Base-by-base conservation (phyloP, 1,284 basidiomycete genomes). In the Cryptococcus sp. region DNA sequence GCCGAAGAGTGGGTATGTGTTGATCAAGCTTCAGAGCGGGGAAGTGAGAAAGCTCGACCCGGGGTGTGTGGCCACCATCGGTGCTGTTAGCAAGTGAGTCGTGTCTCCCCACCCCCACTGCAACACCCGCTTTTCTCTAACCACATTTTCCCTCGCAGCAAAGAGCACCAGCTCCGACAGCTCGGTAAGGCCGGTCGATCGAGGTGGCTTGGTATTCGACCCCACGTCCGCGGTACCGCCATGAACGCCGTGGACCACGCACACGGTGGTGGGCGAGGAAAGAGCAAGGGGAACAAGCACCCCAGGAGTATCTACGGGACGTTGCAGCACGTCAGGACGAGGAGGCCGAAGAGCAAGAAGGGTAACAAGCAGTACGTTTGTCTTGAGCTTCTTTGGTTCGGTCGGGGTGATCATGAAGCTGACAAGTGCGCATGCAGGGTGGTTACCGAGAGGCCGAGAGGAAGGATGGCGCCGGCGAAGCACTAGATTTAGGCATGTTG, bases 221-320 rank as follows among this genome's bases (percentile, higher is more conserved):
- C 95, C 2, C 85, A 85, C 62, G 92, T 97, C 36, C 86, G 95
- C 75, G 95, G 95, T 87, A 87, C 97, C 61, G 95, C 95, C 24
- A 98, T 97, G 95, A 98, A 98, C 79, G 87, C 91, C 83, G 92
- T 83, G 59, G 95, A 98, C 78, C 95, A 98, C 79, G 94, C 95
- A 62, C 93, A 82, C 77, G 95, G 95, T 79, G 95, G 95, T 82
- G 59, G 95, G 75, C 88, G 95, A 79, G 95, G 95, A 72, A 97
- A 96, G 79, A 91, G 88, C 58, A 98, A 98, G 83, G 91, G 90
- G 63, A 89, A 95, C 84, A 91, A 91, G 74, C 87, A 92, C 73
- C 91, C 92, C 4, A 85, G 89, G 20, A 91, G 91, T 23, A 86
- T 89, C 55, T 94, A 88, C 84, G 94, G 94, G 59, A 89, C 91